These are phyloP conservation scores for Wallacemonas sp. DNA, from an alignment of 208 protist species.

Conservation along the genomic window DNA sequence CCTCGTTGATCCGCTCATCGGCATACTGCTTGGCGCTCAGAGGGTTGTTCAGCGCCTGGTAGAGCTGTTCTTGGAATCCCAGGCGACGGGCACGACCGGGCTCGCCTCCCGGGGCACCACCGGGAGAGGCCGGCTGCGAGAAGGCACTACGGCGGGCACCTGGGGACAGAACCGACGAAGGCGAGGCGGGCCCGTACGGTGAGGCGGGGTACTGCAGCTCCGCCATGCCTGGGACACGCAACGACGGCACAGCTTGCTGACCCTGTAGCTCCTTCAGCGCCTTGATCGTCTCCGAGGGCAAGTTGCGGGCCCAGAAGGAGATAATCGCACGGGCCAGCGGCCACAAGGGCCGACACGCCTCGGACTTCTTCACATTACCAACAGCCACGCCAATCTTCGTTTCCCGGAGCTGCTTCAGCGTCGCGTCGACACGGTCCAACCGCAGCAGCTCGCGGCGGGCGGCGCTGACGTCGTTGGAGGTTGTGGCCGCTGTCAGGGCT, in stretches of 20 bases:
- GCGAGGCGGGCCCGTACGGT: slow-evolving; percentile 17
- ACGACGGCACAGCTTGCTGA: slow-evolving; percentile 19
- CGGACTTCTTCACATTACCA: slow-evolving; percentile 47
- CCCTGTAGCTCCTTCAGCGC: slow-evolving; percentile 54
- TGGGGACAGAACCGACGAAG: slow-evolving; percentile 1
- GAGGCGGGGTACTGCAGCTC: slow-evolving; percentile 17
- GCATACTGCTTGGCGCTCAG: slow-evolving; percentile 32
- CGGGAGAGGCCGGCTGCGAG: neutral
- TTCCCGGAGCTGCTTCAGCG: slow-evolving; percentile 47
- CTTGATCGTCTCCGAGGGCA: slow-evolving; percentile 59
- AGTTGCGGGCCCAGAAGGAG: slow-evolving; percentile 65
- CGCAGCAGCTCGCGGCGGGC: slow-evolving; percentile 49
- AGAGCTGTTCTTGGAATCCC: slow-evolving; percentile 47
- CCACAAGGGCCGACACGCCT: slow-evolving; percentile 53
- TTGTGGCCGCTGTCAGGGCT: slow-evolving; percentile 44
- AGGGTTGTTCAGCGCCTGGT: slow-evolving; percentile 58
- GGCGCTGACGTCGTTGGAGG: slow-evolving; percentile 28
- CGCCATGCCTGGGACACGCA: neutral
- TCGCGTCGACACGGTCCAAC: slow-evolving; percentile 62
- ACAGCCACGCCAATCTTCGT: slow-evolving; percentile 81
- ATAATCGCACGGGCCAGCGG: slow-evolving; percentile 67
- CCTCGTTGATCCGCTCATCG: slow-evolving; percentile 33
- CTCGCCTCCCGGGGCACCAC: neutral
- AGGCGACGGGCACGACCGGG: neutral
- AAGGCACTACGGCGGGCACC: slow-evolving; percentile 5